phyloP scores from a whole-genome alignment of 2,329 filamentous ascomycete genomes.

The Colletotrichum simmondsii region DNA sequence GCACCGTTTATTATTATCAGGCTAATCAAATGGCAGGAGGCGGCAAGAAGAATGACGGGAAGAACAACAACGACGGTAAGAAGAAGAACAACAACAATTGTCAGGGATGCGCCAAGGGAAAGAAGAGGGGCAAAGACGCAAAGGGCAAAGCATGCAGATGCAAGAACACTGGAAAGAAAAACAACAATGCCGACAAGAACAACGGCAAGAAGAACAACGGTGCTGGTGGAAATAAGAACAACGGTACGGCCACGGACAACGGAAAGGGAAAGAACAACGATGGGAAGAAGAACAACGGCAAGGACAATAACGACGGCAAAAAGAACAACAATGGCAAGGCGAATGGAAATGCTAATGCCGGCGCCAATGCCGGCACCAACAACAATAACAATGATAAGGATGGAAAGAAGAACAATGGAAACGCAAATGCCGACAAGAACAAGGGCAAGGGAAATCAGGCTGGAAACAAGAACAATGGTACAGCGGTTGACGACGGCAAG shows the following conservation, averaged over 20 bases:
- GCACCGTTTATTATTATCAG: fast-evolving
- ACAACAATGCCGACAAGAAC: not conserved
- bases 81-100: constrained; percentile 13
- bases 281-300: not conserved
- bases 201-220: not conserved
- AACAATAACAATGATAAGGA: constrained; percentile 11
- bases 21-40: not conserved
- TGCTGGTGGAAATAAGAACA: not conserved
- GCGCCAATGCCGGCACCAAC: not conserved
- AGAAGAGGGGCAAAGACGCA: constrained; percentile 18
- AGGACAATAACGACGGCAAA: not conserved
- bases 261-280: constrained; percentile 2
- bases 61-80: constrained; percentile 6
- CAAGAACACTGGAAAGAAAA: constrained; percentile 8
- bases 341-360: not conserved
- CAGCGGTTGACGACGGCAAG: not conserved
- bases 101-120: constrained; percentile 6
- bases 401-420: not conserved
- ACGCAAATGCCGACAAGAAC: not conserved
- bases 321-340: constrained; percentile 6
- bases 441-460: not conserved
- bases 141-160: constrained; percentile 22
- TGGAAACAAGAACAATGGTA: not conserved
- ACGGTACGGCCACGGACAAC: not conserved
- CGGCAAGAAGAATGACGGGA: constrained; percentile 15